Base-by-base conservation (phyloP, 2,329 filamentous ascomycete genomes). In the Thyridium curvatum region DNA sequence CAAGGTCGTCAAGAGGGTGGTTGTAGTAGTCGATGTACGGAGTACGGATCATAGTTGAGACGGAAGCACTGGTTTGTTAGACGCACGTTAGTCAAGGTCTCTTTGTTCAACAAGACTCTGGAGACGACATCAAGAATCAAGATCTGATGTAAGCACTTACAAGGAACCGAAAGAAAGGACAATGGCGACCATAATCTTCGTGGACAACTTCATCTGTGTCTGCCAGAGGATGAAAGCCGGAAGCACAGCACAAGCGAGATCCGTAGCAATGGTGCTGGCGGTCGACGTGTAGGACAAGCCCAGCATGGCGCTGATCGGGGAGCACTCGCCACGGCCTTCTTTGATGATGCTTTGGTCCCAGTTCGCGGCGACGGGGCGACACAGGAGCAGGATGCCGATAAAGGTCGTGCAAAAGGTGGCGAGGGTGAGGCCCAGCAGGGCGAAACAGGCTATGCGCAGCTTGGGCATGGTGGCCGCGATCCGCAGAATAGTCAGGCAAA, bases 181-280 rank as follows among this genome's bases (percentile, higher is more conserved):
- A n/a, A 37, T 26, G n/a, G 46, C 45, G 28, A 53, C 48, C 8
- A 40, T 42, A 5, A 55, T 29, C 37, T 55, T 54, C 4, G 46
- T 38, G 14, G 18, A 33, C 16, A 40, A 12, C 16, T 53, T 50
- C 52, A 60, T 58, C 38, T 59, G 55, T 7, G 54, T 55, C 3
- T 48, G 51, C 51, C 54, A 60, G 4, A 61, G 41, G 13, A 61
- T 50, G 4, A 59, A 35, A 3, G 51, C 58, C 0, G 58, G 58
- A 7, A 61, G 43, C 2, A 61, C 42, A 1, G 53, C 53, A 8
- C 52, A 52, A 8, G 53, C 54, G 35, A 56, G 12, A 35, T 61
- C 57, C n/a, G 58, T 61, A 3, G 52, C 41, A 18, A 61, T 58
- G 7, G 56, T 55, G 6, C 50, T 49, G 13, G 47, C 52, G 3